A percentile compares a stretch with the other conserved stretches of the same genome.
phyloP scores from a whole-genome alignment of 352 stramenopile species.

The Pseudoperonospora humuli region DNA sequence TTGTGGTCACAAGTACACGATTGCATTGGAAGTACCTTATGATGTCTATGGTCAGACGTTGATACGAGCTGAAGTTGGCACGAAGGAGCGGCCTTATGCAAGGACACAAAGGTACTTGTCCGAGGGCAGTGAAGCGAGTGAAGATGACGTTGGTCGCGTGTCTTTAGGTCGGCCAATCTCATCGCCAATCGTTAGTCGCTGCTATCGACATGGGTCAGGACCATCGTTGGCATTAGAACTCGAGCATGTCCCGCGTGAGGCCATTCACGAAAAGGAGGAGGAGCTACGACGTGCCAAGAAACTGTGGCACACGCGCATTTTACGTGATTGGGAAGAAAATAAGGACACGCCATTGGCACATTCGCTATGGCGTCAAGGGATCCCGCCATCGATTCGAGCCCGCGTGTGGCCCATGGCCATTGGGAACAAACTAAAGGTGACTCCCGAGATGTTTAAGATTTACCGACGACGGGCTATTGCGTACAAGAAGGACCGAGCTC shows the following conservation, averaged over 20 bases:
- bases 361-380: slow-evolving; percentile 72
- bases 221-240: slow-evolving; percentile 18
- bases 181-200: slow-evolving; percentile 2
- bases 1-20: slow-evolving; percentile 79
- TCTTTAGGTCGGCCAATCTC: slow-evolving; percentile 9
- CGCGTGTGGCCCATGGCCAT: slow-evolving; percentile 81
- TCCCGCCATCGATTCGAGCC: slow-evolving; percentile 73
- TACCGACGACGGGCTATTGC: slow-evolving; percentile 54
- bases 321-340: slow-evolving; percentile 71
- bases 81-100: slow-evolving; percentile 3
- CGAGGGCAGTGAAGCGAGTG: slow-evolving; percentile 17
- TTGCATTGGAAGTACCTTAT: slow-evolving; percentile 49
- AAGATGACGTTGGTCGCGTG: slow-evolving; percentile 12
- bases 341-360: slow-evolving; percentile 68
- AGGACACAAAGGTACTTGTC: slow-evolving; percentile 12
- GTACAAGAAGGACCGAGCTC: slow-evolving; percentile 45
- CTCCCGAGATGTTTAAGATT: slow-evolving; percentile 81
- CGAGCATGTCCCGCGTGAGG: slow-evolving; percentile 22
- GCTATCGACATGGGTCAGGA: slow-evolving; percentile 18
- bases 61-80: too few relatives aligned
- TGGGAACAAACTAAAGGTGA: slow-evolving; percentile 81
- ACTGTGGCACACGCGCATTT: slow-evolving; percentile 69
- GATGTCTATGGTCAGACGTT: slow-evolving; percentile 12
- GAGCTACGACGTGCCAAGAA: slow-evolving; percentile 77
- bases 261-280: slow-evolving; percentile 74